Evolutionary conservation across 805 yeast species (phyloP).

Genomic region (Maudiozyma barnettii): DNA sequence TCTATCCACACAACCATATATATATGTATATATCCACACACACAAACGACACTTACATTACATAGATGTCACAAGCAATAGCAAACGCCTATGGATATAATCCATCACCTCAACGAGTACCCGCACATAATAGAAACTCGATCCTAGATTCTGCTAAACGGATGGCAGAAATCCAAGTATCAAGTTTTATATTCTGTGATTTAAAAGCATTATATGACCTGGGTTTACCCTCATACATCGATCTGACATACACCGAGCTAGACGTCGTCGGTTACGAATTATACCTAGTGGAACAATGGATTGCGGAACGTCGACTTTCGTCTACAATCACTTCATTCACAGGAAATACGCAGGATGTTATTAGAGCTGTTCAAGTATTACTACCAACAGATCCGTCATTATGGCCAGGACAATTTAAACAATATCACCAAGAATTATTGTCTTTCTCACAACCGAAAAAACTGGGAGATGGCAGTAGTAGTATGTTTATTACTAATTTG

Average conservation of each 20-base stretch:
- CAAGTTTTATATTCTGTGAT: constrained; percentile 46
- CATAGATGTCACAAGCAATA: constrained; percentile 4
- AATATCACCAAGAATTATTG: constrained; percentile 56
- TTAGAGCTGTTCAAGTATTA: constrained; percentile 53
- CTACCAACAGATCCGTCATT: constrained; percentile 29
- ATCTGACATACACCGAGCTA: constrained; percentile 37
- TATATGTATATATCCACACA: neutral
- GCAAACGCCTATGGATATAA: constrained; percentile 4
- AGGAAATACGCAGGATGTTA: constrained; percentile 59
- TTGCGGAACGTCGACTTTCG: constrained; percentile 58
- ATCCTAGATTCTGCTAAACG: neutral
- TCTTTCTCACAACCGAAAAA: constrained; percentile 58
- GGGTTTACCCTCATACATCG: constrained; percentile 34
- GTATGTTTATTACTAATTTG: constrained; percentile 70
- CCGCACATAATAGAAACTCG: neutral
- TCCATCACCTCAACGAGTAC: neutral
- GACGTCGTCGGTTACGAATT: constrained; percentile 69
- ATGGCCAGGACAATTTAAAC: constrained; percentile 39
- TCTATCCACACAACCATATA: neutral
- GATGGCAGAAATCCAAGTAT: constrained; percentile 3
- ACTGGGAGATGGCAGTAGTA: constrained; percentile 42
- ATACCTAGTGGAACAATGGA: constrained; percentile 94
- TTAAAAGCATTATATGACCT: constrained; percentile 43
- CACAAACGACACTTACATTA: neutral
- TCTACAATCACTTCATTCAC: constrained; percentile 77